phyloP scores from a whole-genome alignment of 768 basidiomycete genomes.

The Xanthoconium purpureum region DNA sequence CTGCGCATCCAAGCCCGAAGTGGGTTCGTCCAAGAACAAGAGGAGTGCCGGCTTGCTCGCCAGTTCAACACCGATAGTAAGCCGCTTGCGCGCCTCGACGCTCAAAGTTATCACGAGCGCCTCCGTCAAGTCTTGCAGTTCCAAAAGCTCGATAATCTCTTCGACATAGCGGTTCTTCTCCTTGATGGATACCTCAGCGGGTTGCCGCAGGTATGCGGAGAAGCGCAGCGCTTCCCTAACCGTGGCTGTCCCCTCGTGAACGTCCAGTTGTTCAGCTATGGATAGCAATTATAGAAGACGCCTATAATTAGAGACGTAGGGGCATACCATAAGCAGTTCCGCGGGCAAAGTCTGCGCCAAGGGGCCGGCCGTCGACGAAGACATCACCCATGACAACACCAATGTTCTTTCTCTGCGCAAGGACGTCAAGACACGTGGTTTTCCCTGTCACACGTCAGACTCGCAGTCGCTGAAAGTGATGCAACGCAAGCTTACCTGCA shows the following conservation, averaged over 20 bases:
- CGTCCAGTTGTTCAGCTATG: conserved; percentile 78
- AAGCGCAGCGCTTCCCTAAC: conserved; percentile 84
- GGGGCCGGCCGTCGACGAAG: conserved; percentile 61
- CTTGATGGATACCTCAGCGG: conserved; percentile 55
- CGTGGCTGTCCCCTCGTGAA: conserved; percentile 78
- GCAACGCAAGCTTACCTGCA: conserved; percentile 46
- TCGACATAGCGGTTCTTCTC: conserved; percentile 82
- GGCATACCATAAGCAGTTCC: conserved; percentile 74
- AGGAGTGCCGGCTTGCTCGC: conserved; percentile 58
- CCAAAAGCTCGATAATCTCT: conserved; percentile 80
- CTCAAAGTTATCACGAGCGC: conserved; percentile 71
- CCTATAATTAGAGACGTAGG: conserved; percentile 17
- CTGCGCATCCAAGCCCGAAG: conserved; percentile 56
- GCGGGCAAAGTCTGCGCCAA: conserved; percentile 55
- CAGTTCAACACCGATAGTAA: conserved; percentile 90
- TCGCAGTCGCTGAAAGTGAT: conserved; percentile 1
- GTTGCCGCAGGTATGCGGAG: conserved; percentile 82
- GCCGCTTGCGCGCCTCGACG: conserved; percentile 73
- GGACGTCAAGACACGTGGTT: conserved; percentile 73
- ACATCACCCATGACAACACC: conserved; percentile 64
- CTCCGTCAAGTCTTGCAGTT: conserved; percentile 80
- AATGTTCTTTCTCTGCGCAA: conserved; percentile 70
- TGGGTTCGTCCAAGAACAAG: conserved; percentile 41
- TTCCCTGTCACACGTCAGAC: conserved; percentile 45
- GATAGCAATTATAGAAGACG: conserved; percentile 23